phyloP scores from a whole-genome alignment of 1,139 yeast genomes.

The Nakaseomyces delphensis region DNA sequence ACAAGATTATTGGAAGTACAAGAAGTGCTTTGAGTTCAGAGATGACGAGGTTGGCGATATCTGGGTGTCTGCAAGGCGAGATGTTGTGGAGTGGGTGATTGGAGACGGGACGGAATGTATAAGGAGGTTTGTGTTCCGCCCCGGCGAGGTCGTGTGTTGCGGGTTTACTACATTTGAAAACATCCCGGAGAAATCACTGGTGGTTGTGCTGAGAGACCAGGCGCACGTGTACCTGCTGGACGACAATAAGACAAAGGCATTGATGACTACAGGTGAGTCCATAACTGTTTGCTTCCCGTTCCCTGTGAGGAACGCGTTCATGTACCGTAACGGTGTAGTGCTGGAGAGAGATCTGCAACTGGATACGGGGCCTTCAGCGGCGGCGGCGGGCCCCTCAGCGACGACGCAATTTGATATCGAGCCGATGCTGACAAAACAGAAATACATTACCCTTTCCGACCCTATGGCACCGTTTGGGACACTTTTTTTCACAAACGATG shows the following conservation, averaged over 20 bases:
- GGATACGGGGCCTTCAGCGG: no score
- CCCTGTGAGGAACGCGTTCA: conserved; percentile 23
- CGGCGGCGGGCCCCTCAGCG: no score
- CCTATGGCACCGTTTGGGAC: conserved; percentile 30
- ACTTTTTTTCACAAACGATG: conserved; percentile 1
- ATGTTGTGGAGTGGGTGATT: conserved; percentile 23
- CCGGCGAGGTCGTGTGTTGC: conserved; percentile 20
- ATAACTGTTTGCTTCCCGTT: conserved; percentile 27
- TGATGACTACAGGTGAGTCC: conserved; percentile 17
- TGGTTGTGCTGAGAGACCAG: conserved; percentile 22
- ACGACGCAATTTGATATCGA: neutral
- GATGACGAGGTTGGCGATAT: conserved; percentile 15
- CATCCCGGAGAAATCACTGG: conserved; percentile 17
- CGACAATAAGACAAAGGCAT: neutral
- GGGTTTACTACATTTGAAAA: conserved; percentile 27
- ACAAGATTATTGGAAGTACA: neutral
- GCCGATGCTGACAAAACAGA: conserved; percentile 15
- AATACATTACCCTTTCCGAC: conserved; percentile 28
- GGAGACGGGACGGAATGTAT: conserved; percentile 16
- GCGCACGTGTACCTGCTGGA: conserved; percentile 28
- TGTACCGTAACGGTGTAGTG: conserved; percentile 28
- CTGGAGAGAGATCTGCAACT: conserved; percentile 17
- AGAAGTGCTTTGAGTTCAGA: conserved; percentile 1
- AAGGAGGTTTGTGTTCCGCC: conserved; percentile 19
- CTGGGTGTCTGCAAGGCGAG: conserved; percentile 21